Evolutionary conservation across 306 rosid species (phyloP).

Genomic region (Citrullus amarus): DNA sequence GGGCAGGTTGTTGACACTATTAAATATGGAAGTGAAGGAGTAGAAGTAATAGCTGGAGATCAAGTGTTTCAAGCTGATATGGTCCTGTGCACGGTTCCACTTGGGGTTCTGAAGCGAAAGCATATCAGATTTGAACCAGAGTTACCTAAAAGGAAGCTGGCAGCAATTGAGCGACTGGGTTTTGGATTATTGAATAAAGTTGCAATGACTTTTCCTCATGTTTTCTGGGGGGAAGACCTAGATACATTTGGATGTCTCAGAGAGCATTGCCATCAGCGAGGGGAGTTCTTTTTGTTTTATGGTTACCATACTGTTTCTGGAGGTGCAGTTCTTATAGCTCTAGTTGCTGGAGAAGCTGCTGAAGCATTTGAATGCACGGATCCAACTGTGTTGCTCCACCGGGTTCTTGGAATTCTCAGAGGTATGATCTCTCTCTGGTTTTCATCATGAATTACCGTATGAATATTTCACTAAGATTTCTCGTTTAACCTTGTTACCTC

Average conservation of each 20-base stretch:
- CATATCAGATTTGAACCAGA: slow-evolving; percentile 58
- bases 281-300: slow-evolving; percentile 84
- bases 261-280: slow-evolving; percentile 58
- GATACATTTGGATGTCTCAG: slow-evolving; percentile 93
- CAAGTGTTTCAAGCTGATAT: slow-evolving; percentile 64
- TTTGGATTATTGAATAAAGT: slow-evolving; percentile 92
- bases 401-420: slow-evolving; percentile 55
- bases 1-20: slow-evolving; percentile 49
- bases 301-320: slow-evolving; percentile 94
- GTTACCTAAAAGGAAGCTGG: slow-evolving; percentile 68
- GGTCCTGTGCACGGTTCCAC: slow-evolving; percentile 85
- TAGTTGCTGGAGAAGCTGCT: slow-evolving; percentile 99
- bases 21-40: slow-evolving; percentile 53
- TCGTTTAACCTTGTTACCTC: background rate
- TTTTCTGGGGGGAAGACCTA: slow-evolving; percentile 90
- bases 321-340: slow-evolving; percentile 64
- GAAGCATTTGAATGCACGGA: slow-evolving; percentile 66
- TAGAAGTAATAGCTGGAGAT: slow-evolving; percentile 66
- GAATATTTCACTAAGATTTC: background rate
- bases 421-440: slow-evolving; percentile 28
- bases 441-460: background rate
- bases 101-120: slow-evolving; percentile 72
- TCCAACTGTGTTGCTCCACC: slow-evolving; percentile 50
- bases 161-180: slow-evolving; percentile 76
- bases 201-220: slow-evolving; percentile 81